These are phyloP conservation scores for Podaxis pistillaris DNA, from an alignment of 768 basidiomycete genomes.

Conservation along the genomic window DNA sequence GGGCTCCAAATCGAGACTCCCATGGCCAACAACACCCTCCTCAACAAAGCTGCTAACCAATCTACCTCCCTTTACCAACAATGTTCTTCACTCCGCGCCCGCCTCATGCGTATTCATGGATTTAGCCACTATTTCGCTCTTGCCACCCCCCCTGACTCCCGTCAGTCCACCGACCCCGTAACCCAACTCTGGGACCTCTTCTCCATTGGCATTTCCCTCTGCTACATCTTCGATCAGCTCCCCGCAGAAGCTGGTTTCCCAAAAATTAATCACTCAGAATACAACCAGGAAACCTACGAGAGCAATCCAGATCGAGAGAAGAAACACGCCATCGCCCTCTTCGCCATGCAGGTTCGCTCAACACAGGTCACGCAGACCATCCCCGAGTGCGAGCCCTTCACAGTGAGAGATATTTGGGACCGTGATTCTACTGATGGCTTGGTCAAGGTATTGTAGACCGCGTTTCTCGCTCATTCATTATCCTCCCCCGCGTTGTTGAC, in stretches of 20 bases:
- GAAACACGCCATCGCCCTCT: conserved; percentile 89
- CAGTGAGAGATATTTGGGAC: conserved; percentile 88
- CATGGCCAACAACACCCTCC: conserved; percentile 77
- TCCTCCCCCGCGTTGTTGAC: conserved; percentile 11
- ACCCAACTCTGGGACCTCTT: conserved; percentile 94
- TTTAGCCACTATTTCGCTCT: conserved; percentile 71
- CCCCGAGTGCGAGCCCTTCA: conserved; percentile 78
- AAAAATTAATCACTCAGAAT: conserved; percentile 62
- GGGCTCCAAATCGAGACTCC: conserved; percentile 73
- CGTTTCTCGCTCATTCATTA: conserved; percentile 8
- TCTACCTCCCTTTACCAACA: conserved; percentile 91
- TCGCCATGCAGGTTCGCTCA: conserved; percentile 83
- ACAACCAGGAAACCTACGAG: conserved; percentile 63
- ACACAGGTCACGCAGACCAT: conserved; percentile 59
- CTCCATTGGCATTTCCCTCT: conserved; percentile 89
- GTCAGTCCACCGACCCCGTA: conserved; percentile 88
- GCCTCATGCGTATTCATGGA: conserved; percentile 74
- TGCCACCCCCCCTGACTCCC: conserved; percentile 53
- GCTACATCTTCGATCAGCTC: conserved; percentile 94
- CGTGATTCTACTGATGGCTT: conserved; percentile 90
- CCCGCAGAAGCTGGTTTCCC: conserved; percentile 59
- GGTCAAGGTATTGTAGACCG: conserved; percentile 74
- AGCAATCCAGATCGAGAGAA: conserved; percentile 76
- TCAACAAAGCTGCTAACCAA: conserved; percentile 87
- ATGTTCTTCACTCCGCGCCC: conserved; percentile 75